A percentile compares a stretch with the other conserved stretches of the same genome.
Evolutionary conservation across 306 rosid species (phyloP).

Genomic region (Astragalus membranaceus): DNA sequence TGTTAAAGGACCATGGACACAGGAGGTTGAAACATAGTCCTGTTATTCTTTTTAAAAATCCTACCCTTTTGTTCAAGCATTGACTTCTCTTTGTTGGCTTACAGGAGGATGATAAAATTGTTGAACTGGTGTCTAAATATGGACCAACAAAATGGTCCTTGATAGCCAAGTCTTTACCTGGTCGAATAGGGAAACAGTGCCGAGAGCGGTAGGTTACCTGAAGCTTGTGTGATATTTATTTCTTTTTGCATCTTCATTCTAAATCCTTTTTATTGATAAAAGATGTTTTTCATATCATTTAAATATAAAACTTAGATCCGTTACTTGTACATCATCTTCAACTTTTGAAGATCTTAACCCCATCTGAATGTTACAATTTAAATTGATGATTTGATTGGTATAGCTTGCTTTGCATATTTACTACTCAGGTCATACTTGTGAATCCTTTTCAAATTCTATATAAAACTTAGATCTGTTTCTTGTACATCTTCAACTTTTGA

Average conservation of each 20-base stretch:
- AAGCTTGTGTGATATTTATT: background rate
- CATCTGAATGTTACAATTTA: background rate
- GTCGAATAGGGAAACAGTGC: conserved; percentile 98
- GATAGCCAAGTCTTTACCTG: conserved; percentile 92
- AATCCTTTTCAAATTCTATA: background rate
- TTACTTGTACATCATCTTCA: conserved; percentile 6
- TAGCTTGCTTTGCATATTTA: background rate
- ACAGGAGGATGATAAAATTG: conserved; percentile 91
- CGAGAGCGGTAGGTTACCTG: conserved; percentile 70
- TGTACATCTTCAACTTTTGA: conserved; percentile 5
- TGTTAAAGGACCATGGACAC: conserved; percentile 96
- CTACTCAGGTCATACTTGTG: background rate
- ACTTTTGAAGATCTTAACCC: background rate
- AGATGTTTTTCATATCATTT: background rate
- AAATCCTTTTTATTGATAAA: background rate
- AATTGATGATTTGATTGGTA: background rate
- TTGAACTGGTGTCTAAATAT: conserved; percentile 66
- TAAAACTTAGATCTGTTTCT: background rate
- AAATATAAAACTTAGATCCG: background rate
- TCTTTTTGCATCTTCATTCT: background rate
- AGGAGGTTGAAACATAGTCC: conserved; percentile 54
- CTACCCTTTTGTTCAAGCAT: conserved; percentile 8
- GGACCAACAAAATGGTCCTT: conserved; percentile 98
- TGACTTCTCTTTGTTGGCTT: conserved; percentile 22
- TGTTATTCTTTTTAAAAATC: background rate